Evolutionary conservation across 2,329 filamentous ascomycete genomes (phyloP), one percentile per base, ranked within the genome.

Genomic region (Lasiodiplodia theobromae): DNA sequence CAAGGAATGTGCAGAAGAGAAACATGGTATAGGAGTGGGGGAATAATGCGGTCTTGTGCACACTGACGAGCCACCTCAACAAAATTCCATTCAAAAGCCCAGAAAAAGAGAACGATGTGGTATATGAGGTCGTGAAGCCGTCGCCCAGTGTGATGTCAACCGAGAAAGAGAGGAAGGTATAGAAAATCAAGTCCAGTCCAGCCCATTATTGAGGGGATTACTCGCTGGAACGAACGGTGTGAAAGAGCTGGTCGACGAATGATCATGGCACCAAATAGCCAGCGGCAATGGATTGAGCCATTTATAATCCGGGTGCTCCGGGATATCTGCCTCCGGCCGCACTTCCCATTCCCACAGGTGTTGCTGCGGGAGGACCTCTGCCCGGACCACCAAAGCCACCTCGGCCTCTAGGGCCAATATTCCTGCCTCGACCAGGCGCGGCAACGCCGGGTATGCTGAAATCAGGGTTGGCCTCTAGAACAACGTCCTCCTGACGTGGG

Each of bases 391-490:
- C 31, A 16, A 58, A 28, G 34, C 47, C 44, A 8, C 66, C 66
- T 47, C 66, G 31, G 21, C 52, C 54, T 51, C 40, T 47, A 7
- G 38, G 25, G 23, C 38, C 47, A 28, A 73, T 70, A 18, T 77
- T 78, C 11, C 76, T 75, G 58, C 76, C 74, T 10, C 77, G 73
- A 54, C 78, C 72, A 11, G 73, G 72, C n/a, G 76, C 69, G 4
- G 76, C 77, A 8, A 80, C 75, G 6, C 82, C 82, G 6, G 89
- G 90, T 34, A 97, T 78, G 71, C 91, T 87, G 80, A 97, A 97
- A 78, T 97, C 94, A 0, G 94, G 94, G 75, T 97, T 97, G 54
- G 85, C 89, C 74, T 90, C 89, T 69, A 97, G 83, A 49, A 97
- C 82, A 62, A 94, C 85, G 72, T 96, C 92, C 72, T 91, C 88